Conservation (phyloP, 805 yeast species). For the Ogataea angusta region DNA sequence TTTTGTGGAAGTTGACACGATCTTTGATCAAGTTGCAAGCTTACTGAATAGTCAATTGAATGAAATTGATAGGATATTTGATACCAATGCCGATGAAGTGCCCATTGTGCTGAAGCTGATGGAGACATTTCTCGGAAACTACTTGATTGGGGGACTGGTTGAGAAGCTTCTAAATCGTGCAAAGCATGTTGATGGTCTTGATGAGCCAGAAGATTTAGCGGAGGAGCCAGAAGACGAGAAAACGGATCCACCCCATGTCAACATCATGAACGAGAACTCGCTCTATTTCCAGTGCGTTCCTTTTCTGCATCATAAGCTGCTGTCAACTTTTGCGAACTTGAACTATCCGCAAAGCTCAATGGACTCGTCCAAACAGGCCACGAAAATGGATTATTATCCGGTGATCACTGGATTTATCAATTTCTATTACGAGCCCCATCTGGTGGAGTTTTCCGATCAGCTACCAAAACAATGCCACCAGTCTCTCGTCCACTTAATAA, state of each 20-base stretch:
- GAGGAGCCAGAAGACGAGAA: constrained; percentile 1
- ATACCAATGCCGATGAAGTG: constrained; percentile 28
- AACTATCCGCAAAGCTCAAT: constrained; percentile 27
- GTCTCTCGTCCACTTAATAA: constrained; percentile 29
- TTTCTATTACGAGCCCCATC: constrained; percentile 34
- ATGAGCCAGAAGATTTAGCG: background rate
- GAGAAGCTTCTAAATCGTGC: constrained; percentile 32
- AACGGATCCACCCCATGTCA: constrained; percentile 15
- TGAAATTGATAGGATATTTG: constrained; percentile 30
- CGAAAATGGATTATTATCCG: constrained; percentile 29
- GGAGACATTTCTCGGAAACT: constrained; percentile 35
- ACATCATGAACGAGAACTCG: constrained; percentile 33
- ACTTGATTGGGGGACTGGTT: constrained; percentile 34
- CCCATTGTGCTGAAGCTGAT: constrained; percentile 34
- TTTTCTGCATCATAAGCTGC: constrained; percentile 28
- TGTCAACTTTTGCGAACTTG: constrained; percentile 22
- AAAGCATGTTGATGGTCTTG: constrained; percentile 31
- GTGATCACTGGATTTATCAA: constrained; percentile 32
- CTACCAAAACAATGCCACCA: constrained; percentile 34
- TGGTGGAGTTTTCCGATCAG: constrained; percentile 33
- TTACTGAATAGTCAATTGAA: constrained; percentile 26
- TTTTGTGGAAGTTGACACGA: constrained; percentile 22
- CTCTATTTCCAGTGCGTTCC: constrained; percentile 37
- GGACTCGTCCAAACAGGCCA: constrained; percentile 2
- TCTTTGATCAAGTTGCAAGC: constrained; percentile 21